Percentiles rank a stretch among this genome's conserved stretches.
Evolutionary conservation across 306 rosid species (phyloP).

Genomic region (Prosopis cineraria): DNA sequence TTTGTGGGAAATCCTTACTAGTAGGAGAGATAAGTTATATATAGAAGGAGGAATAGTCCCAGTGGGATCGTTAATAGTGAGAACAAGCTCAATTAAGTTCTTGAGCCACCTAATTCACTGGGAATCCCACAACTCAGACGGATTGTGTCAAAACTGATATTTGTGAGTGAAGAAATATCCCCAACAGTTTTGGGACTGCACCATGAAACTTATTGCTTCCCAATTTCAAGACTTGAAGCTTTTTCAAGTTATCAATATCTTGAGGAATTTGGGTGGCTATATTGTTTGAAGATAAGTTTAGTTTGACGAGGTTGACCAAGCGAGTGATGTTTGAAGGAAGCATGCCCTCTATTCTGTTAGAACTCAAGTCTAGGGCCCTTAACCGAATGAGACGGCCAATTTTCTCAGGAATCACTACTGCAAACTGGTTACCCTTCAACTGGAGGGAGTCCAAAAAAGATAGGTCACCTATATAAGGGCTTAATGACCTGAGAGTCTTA

Average conservation of each 20-base stretch:
- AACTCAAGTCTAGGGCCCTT: slow-evolving; percentile 57
- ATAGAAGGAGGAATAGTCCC: slow-evolving; percentile 59
- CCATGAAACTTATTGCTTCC: background rate
- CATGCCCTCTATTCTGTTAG: slow-evolving; percentile 47
- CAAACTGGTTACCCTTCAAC: slow-evolving; percentile 51
- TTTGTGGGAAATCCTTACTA: no score
- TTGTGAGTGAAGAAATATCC: slow-evolving; percentile 58
- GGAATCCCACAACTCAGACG: slow-evolving; percentile 63
- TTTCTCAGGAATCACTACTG: slow-evolving; percentile 56
- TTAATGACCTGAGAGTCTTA: slow-evolving; percentile 52
- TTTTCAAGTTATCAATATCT: slow-evolving; percentile 38
- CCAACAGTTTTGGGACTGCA: slow-evolving; percentile 50
- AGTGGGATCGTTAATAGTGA: slow-evolving; percentile 51
- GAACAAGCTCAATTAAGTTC: slow-evolving; percentile 54
- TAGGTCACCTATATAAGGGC: slow-evolving; percentile 55
- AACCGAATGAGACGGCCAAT: slow-evolving; percentile 46
- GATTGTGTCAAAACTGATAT: slow-evolving; percentile 61
- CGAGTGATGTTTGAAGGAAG: slow-evolving; percentile 50
- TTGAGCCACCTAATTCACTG: slow-evolving; percentile 50
- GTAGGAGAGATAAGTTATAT: slow-evolving; percentile 64
- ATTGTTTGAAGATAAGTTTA: slow-evolving; percentile 36
- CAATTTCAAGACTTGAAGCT: background rate
- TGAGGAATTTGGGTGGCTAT: slow-evolving; percentile 47
- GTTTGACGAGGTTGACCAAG: slow-evolving; percentile 44
- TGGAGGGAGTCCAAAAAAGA: slow-evolving; percentile 55